phyloP scores from a whole-genome alignment of 1,284 basidiomycete genomes.

The Puccinia horiana region DNA sequence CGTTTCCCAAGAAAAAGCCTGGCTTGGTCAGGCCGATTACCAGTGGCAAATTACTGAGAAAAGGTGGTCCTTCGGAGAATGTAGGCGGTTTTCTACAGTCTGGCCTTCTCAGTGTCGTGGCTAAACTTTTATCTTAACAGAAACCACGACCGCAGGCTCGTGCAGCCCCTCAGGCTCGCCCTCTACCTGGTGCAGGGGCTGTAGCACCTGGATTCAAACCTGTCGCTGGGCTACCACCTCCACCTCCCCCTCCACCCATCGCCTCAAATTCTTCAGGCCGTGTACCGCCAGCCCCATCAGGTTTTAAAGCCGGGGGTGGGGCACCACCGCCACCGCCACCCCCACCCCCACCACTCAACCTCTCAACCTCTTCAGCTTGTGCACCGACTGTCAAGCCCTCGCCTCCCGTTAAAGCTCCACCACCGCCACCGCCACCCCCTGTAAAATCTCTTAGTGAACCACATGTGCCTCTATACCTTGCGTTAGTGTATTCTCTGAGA shows the following conservation, averaged over 20 bases:
- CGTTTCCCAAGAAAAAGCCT: constrained; percentile 82
- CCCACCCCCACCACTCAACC: constrained; percentile 67
- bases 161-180: constrained; percentile 57
- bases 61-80: constrained; percentile 70
- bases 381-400: constrained; percentile 27
- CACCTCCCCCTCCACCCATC: constrained; percentile 65
- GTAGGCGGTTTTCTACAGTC: constrained; percentile 58
- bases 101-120: constrained; percentile 55
- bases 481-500: constrained; percentile 1
- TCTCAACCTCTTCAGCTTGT: constrained; percentile 13
- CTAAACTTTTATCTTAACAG: constrained; percentile 54
- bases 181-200: constrained; percentile 51
- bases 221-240: constrained; percentile 51
- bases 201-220: constrained; percentile 33
- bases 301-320: constrained; percentile 31
- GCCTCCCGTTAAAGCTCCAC: constrained; percentile 12
- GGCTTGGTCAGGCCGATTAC: constrained; percentile 80
- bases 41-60: constrained; percentile 74
- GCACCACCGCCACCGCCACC: constrained; percentile 65
- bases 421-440: constrained; percentile 49
- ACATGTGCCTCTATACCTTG: constrained; percentile 4
- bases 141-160: constrained; percentile 51
- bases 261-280: constrained; percentile 16
- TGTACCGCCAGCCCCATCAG: constrained; percentile 50
- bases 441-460: constrained; percentile 6